Conservation (phyloP, 345 rosid genomes). For the Aquilaria yunnanensis region DNA sequence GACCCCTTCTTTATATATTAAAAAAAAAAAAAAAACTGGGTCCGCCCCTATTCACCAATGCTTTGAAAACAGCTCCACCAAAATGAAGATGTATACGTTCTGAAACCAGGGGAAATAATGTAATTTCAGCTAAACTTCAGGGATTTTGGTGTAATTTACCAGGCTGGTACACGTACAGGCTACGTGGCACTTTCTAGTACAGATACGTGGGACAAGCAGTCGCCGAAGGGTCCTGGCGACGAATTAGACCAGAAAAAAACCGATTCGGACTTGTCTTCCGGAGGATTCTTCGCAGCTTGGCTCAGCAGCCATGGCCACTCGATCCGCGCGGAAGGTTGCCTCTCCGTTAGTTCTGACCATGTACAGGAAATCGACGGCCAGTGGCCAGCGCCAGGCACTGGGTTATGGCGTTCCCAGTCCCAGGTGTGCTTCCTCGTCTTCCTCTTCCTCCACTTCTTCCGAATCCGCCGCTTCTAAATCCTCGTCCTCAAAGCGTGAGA, state of each 20-base stretch:
- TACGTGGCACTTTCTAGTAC: neutral
- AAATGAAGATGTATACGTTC: too few species aligned
- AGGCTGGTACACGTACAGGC: too few species aligned
- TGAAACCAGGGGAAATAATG: too few species aligned
- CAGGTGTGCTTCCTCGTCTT: constrained; percentile 31
- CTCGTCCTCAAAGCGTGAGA: constrained; percentile 23
- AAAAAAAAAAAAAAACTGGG: too few species aligned
- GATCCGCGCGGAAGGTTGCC: constrained; percentile 25
- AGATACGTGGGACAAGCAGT: neutral
- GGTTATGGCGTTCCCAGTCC: constrained; percentile 11
- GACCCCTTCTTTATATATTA: too few species aligned
- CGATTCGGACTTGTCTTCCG: too few species aligned
- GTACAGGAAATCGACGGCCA: constrained; percentile 9
- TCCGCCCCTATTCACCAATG: too few species aligned
- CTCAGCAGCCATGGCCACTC: constrained; percentile 22
- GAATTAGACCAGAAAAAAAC: too few species aligned
- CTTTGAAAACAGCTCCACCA: too few species aligned
- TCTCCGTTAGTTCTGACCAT: constrained; percentile 12
- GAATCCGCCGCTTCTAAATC: constrained; percentile 14
- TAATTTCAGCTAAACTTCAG: too few species aligned
- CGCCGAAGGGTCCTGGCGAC: too few species aligned
- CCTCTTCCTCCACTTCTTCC: constrained; percentile 27
- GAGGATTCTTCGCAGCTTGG: neutral
- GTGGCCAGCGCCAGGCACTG: constrained; percentile 9
- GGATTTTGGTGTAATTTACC: too few species aligned